These are phyloP conservation scores for Aphelidium insulamus DNA, from an alignment of 371 early-diverging fungal genomes.

Conservation along the genomic window DNA sequence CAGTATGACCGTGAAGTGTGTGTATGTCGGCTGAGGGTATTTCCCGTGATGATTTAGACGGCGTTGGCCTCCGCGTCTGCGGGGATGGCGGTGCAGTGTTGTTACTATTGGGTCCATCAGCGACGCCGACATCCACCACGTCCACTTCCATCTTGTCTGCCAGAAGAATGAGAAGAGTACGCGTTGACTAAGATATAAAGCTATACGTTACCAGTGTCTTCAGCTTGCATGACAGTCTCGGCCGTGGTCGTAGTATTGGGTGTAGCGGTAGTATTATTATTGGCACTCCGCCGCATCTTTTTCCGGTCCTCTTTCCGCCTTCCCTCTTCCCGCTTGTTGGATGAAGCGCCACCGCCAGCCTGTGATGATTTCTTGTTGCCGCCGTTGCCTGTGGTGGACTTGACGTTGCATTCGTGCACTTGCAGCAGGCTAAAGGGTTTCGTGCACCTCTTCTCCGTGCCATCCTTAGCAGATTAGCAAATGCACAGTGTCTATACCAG, in stretches of 20 bases:
- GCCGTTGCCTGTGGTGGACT: not conserved
- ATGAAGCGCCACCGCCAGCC: too few relatives aligned
- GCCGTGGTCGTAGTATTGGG: constrained; percentile 14
- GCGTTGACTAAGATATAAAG: constrained; percentile 8
- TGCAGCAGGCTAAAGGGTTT: constrained; percentile 49
- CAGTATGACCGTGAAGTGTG: constrained; percentile 64
- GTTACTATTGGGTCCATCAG: constrained; percentile 19
- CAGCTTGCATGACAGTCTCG: constrained; percentile 8
- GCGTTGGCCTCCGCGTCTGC: constrained; percentile 12
- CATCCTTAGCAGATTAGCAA: constrained; percentile 27
- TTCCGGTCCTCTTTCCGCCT: not conserved
- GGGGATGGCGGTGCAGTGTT: constrained; percentile 16
- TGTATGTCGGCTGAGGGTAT: constrained; percentile 18
- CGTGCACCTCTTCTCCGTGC: constrained; percentile 41
- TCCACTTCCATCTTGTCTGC: not conserved
- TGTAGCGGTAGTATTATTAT: constrained; percentile 1
- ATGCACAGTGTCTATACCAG: not conserved
- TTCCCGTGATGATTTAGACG: constrained; percentile 6
- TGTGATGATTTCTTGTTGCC: too few relatives aligned
- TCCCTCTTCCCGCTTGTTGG: too few relatives aligned
- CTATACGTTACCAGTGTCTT: constrained; percentile 9
- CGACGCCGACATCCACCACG: too few relatives aligned
- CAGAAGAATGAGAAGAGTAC: not conserved
- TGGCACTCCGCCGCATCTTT: not conserved
- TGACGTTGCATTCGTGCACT: constrained; percentile 25